phyloP scores from a whole-genome alignment of 1,284 basidiomycete genomes.

The Cryptococcus sp. region DNA sequence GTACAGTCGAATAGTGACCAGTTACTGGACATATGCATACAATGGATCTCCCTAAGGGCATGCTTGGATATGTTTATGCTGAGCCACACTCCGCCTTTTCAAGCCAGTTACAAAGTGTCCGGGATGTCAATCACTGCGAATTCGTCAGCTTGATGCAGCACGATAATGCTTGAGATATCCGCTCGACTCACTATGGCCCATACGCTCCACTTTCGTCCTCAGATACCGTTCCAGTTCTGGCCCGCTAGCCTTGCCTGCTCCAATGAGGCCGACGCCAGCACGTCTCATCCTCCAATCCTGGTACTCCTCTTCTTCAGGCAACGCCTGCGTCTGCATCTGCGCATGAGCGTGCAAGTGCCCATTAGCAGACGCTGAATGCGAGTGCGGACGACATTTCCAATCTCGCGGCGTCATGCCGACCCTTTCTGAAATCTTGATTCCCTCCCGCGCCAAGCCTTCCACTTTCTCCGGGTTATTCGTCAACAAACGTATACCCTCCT shows the following conservation, averaged over 20 bases:
- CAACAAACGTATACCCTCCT: conserved; percentile 69
- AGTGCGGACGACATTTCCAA: conserved; percentile 61
- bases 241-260: conserved; percentile 74
- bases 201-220: conserved; percentile 89
- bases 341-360: conserved; percentile 13
- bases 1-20: too few relatives aligned
- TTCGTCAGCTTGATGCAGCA: too few relatives aligned
- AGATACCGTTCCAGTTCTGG: conserved; percentile 94
- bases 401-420: conserved; percentile 93
- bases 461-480: conserved; percentile 99
- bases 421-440: conserved; percentile 76
- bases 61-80: too few relatives aligned
- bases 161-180: too few relatives aligned
- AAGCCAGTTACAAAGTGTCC: too few relatives aligned
- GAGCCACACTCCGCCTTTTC: too few relatives aligned
- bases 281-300: conserved; percentile 58
- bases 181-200: conserved; percentile 75
- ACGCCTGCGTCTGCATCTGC: conserved; percentile 4
- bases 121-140: too few relatives aligned
- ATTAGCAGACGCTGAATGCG: conserved; percentile 11
- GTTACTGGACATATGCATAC: too few relatives aligned
- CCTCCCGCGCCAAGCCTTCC: conserved; percentile 79
- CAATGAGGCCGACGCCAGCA: conserved; percentile 79
- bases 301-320: conserved; percentile 45
- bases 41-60: too few relatives aligned